These are phyloP conservation scores for Magnaporthiopsis rhizophila DNA, from an alignment of 2,329 filamentous ascomycete species.

Conservation along the genomic window DNA sequence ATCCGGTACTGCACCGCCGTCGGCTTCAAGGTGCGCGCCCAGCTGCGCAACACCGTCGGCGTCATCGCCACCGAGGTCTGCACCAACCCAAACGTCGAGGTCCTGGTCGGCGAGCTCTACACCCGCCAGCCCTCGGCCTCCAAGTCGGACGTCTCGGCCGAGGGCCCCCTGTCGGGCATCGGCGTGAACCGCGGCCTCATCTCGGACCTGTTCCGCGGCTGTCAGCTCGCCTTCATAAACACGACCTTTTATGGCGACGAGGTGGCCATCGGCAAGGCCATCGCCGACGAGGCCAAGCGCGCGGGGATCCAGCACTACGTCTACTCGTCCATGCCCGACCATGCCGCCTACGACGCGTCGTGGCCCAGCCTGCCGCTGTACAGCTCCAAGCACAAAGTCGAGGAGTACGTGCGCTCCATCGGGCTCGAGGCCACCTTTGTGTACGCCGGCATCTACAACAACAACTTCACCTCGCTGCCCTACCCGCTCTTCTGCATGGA, in stretches of 20 bases:
- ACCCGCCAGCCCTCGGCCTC: slow-evolving; percentile 43
- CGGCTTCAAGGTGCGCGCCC: slow-evolving; percentile 86
- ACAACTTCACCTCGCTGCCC: slow-evolving; percentile 89
- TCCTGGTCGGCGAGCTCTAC: slow-evolving; percentile 58
- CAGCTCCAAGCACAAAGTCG: slow-evolving; percentile 86
- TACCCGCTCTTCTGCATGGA: slow-evolving; percentile 97
- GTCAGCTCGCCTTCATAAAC: slow-evolving; percentile 92
- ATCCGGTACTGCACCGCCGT: slow-evolving; percentile 90
- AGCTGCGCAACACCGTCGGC: slow-evolving; percentile 79
- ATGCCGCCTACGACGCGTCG: slow-evolving; percentile 64
- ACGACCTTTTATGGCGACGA: slow-evolving; percentile 97
- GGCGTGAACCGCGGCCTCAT: slow-evolving; percentile 68
- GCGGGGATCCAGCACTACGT: slow-evolving; percentile 84
- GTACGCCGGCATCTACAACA: slow-evolving; percentile 97
- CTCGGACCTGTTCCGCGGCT: slow-evolving; percentile 69
- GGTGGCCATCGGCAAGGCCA: slow-evolving; percentile 75
- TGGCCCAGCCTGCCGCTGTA: slow-evolving; percentile 87
- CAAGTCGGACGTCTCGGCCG: slow-evolving; percentile 55
- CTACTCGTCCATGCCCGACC: slow-evolving; percentile 96
- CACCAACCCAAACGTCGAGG: slow-evolving; percentile 64
- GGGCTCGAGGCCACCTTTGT: slow-evolving; percentile 84
- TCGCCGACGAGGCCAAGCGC: slow-evolving; percentile 82
- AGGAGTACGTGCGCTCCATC: slow-evolving; percentile 80
- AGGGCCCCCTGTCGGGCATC: slow-evolving; percentile 52
- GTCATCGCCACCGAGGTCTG: slow-evolving; percentile 83